Evolutionary conservation across 345 rosid species (phyloP).

Genomic region (Corchorus capsularis): DNA sequence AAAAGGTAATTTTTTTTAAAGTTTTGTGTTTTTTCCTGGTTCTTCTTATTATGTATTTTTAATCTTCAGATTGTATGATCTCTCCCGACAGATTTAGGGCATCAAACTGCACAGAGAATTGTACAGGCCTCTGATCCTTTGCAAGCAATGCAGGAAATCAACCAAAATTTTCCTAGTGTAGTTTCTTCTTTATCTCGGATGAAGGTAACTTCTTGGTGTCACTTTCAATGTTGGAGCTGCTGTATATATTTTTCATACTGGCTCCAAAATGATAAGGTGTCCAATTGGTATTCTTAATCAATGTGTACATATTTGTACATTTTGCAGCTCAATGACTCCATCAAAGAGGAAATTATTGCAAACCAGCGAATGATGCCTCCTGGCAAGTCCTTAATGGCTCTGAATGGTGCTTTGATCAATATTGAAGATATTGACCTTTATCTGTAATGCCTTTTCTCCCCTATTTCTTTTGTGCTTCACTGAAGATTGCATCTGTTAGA

Average conservation of each 20-base stretch:
- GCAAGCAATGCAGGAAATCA: slow-evolving; percentile 96
- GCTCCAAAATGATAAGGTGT: background rate
- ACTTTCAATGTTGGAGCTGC: slow-evolving; percentile 15
- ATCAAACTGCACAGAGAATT: slow-evolving; percentile 98
- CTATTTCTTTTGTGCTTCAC: slow-evolving; percentile 18
- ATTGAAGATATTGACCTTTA: slow-evolving; percentile 95
- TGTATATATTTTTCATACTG: slow-evolving; percentile 5
- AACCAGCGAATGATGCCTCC: slow-evolving; percentile 97
- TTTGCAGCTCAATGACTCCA: slow-evolving; percentile 78
- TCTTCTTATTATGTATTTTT: slow-evolving; percentile 4
- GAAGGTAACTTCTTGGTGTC: slow-evolving; percentile 58
- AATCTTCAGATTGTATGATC: slow-evolving; percentile 25
- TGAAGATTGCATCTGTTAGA: slow-evolving; percentile 9
- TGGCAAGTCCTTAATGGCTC: slow-evolving; percentile 93
- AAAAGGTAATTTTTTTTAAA: slow-evolving; percentile 54
- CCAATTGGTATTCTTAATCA: slow-evolving; percentile 13
- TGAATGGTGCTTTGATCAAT: slow-evolving; percentile 95
- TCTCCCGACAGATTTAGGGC: slow-evolving; percentile 79
- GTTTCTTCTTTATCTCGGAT: slow-evolving; percentile 96
- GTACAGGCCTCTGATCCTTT: slow-evolving; percentile 93
- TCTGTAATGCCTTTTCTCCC: slow-evolving; percentile 55
- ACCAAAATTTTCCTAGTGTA: slow-evolving; percentile 93
- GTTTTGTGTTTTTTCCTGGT: background rate
- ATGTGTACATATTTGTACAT: slow-evolving; percentile 20
- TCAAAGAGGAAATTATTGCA: slow-evolving; percentile 91